Percentiles rank a stretch among this genome's conserved stretches.
Evolutionary conservation across 805 yeast species (phyloP).

Genomic region (Zygosaccharomyces pseudorouxii): DNA sequence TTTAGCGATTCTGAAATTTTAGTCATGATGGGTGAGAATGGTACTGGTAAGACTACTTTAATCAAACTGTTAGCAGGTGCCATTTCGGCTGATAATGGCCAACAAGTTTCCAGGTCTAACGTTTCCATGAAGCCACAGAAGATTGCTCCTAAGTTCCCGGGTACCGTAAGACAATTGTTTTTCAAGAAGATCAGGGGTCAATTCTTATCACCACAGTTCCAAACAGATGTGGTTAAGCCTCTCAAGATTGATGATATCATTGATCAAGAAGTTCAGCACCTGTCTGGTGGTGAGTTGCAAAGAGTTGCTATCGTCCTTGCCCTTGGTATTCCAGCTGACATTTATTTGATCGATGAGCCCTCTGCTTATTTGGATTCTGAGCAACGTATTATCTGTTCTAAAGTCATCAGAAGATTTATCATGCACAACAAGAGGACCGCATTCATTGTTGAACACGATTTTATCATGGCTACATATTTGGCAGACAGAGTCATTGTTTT

Average conservation of each 20-base stretch:
- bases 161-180: conserved; percentile 96
- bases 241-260: conserved; percentile 87
- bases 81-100: conserved; percentile 78
- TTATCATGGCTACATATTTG: conserved; percentile 98
- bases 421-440: conserved; percentile 97
- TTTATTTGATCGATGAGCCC: conserved; percentile 96
- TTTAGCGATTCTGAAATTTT: conserved; percentile 94
- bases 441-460: conserved; percentile 99
- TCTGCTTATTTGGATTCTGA: conserved; percentile 98
- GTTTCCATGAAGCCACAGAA: conserved; percentile 99
- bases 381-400: conserved; percentile 98
- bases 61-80: conserved; percentile 95
- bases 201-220: conserved; percentile 94
- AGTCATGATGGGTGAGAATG: conserved; percentile 99
- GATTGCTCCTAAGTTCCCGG: conserved; percentile 97
- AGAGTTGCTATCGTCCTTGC: conserved; percentile 97
- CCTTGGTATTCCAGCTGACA: conserved; percentile 91
- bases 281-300: conserved; percentile 99
- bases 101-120: conserved; percentile 79
- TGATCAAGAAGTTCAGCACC: conserved; percentile 95
- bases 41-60: conserved; percentile 98
- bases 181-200: conserved; percentile 93
- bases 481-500: conserved; percentile 98
- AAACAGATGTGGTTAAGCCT: conserved; percentile 96
- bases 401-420: conserved; percentile 95